Base-by-base conservation (phyloP, 192 early-diverging fungal species). In the Chytriomyces hyalinus region DNA sequence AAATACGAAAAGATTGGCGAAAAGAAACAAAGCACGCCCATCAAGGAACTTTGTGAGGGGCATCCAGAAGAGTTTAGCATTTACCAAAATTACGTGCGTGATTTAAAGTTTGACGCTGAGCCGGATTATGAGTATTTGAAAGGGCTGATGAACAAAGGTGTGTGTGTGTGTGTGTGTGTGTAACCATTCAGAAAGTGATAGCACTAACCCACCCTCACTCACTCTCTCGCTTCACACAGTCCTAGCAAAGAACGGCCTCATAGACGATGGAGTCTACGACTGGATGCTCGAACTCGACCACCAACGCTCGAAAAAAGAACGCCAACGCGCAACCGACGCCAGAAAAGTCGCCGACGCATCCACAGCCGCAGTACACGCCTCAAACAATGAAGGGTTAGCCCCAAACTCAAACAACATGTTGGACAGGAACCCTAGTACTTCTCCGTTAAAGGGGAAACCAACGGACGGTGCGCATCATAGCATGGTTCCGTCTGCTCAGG, bases 1-100 rank as follows among this genome's bases (percentile, higher is more conserved):
- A 98, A 98, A 78, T 98, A 98, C 83, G 97, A 98, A 80, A 95
- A 96, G 81, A 98, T 98, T 81, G 97, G 97, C 61, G 97, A 98
- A 84, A 95, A 96, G 88, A 98, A 98, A 85, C 97, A 97, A 81
- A 90, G 90, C 49, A 95, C 95, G 0, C 85, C 87, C n/a, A 91
- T 97, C 81, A 92, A 92, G 75, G 97, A 97, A 73, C 87, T 98
- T n/a, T 95, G 95, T 73, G 93, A 93, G 93, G 60, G 91, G 90
- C 94, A 91, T 80, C 97, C 97, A 73, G 92, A 92, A 70, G 96
- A 98, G 84, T 97, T 97, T 88, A 91, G 89, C 44, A 90, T 89
- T 43, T 96, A 98, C 63, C 86, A 98, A 17, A 90, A 89, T 60
- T 97, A 97, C 72, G 97, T 92, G 59, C 89, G 97, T 69, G 92